phyloP scores from a whole-genome alignment of 331 rosid species.

The Cydonia oblonga region DNA sequence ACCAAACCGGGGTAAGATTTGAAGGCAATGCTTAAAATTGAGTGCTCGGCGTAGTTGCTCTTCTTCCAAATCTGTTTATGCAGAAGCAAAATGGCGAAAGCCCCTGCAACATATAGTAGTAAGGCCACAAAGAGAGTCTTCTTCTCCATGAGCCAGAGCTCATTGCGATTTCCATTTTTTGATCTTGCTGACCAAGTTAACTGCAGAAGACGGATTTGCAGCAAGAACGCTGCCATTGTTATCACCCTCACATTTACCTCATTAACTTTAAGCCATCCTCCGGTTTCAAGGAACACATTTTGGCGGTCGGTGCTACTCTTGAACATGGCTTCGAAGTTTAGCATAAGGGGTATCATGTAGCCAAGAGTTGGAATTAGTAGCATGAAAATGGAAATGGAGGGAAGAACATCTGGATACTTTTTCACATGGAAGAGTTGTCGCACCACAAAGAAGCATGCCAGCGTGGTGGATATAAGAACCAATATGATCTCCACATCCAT shows the following conservation, averaged over 20 bases:
- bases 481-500: constrained; percentile 38
- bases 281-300: constrained; percentile 16
- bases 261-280: constrained; percentile 44
- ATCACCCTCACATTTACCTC: constrained; percentile 32
- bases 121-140: constrained; percentile 22
- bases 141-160: constrained; percentile 35
- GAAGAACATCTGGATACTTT: constrained; percentile 32
- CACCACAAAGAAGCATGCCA: constrained; percentile 37
- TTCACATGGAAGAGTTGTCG: constrained; percentile 43
- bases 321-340: constrained; percentile 52
- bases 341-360: constrained; percentile 41
- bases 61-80: background rate
- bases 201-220: constrained; percentile 49
- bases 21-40: constrained; percentile 24
- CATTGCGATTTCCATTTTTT: constrained; percentile 4
- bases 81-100: constrained; percentile 12
- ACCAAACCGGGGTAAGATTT: constrained; percentile 43
- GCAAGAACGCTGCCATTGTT: constrained; percentile 42
- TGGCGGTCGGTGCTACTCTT: constrained; percentile 4
- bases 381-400: constrained; percentile 46
- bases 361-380: constrained; percentile 28
- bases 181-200: constrained; percentile 45
- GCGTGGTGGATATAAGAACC: constrained; percentile 39
- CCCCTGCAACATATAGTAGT: constrained; percentile 28
- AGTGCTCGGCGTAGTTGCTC: background rate